phyloP scores from a whole-genome alignment of 805 yeast species.

The Torulaspora microellipsoides region DNA sequence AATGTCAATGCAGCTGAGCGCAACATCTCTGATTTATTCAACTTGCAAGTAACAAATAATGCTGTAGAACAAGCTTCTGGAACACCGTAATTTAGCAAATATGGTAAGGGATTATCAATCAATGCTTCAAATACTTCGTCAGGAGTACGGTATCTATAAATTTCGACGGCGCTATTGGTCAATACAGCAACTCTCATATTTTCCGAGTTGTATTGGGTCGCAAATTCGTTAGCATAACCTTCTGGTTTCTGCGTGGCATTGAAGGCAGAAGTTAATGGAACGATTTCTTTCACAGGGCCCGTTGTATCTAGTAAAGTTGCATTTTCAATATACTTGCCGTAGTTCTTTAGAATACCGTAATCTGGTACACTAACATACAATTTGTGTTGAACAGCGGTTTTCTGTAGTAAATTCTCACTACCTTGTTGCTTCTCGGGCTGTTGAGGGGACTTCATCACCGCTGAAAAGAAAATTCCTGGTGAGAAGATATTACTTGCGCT shows the following conservation, averaged over 20 bases:
- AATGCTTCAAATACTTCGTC: constrained; percentile 68
- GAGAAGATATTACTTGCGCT: constrained; percentile 59
- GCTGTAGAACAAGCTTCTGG: constrained; percentile 90
- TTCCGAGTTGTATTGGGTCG: constrained; percentile 70
- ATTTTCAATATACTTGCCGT: constrained; percentile 69
- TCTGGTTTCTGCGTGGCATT: constrained; percentile 68
- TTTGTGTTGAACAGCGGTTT: constrained; percentile 34
- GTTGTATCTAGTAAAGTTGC: constrained; percentile 66
- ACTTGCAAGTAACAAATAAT: constrained; percentile 74
- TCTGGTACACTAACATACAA: constrained; percentile 78
- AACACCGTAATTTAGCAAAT: constrained; percentile 74
- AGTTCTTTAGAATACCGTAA: constrained; percentile 74
- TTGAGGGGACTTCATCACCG: constrained; percentile 36
- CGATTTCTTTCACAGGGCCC: constrained; percentile 65
- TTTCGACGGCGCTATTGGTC: constrained; percentile 72
- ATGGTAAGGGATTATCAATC: constrained; percentile 64
- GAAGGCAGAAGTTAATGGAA: constrained; percentile 64
- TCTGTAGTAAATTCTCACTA: not conserved
- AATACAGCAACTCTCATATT: constrained; percentile 75
- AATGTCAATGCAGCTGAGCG: constrained; percentile 43
- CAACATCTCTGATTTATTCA: constrained; percentile 51
- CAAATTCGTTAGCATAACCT: constrained; percentile 82
- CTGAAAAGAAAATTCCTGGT: constrained; percentile 83
- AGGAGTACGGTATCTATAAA: constrained; percentile 75
- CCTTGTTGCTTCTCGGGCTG: constrained; percentile 4